Evolutionary conservation across 2,329 filamentous ascomycete species (phyloP).

Genomic region (Biscogniauxia mediterranea): DNA sequence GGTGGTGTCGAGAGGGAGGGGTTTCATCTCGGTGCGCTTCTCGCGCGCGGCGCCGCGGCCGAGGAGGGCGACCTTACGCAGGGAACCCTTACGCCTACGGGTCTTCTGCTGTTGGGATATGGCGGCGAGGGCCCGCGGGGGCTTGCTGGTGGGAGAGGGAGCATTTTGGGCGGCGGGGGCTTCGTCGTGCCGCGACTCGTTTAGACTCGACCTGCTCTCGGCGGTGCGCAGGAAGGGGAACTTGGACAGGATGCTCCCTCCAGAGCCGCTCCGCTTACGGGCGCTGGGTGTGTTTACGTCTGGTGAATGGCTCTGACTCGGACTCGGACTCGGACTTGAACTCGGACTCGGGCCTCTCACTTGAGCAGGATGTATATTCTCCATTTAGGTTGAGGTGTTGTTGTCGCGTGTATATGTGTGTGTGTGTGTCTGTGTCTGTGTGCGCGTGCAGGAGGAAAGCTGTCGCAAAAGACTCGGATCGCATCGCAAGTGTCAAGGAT

Average conservation of each 20-base stretch:
- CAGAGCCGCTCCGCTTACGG: conserved; percentile 56
- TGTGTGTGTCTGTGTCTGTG: conserved; percentile 12
- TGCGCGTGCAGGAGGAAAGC: conserved; percentile 1
- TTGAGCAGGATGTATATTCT: conserved; percentile 30
- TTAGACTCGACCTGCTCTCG: conserved; percentile 29
- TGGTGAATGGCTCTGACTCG: conserved; percentile 17
- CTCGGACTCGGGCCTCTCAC: conserved; percentile 21
- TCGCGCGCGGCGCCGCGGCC: conserved; percentile 68
- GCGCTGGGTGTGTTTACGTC: conserved; percentile 23
- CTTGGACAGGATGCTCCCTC: conserved; percentile 64
- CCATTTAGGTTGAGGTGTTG: conserved; percentile 23
- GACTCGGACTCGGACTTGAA: no score
- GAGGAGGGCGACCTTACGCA: conserved; percentile 82
- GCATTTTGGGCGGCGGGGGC: conserved; percentile 14
- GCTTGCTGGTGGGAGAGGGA: conserved; percentile 16
- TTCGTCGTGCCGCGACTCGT: conserved; percentile 27
- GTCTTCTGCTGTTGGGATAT: conserved; percentile 48
- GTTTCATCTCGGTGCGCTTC: conserved; percentile 48
- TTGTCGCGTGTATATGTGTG: conserved; percentile 15
- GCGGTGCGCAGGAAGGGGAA: conserved; percentile 64
- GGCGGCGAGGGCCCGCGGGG: conserved; percentile 32
- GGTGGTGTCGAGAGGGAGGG: conserved; percentile 42
- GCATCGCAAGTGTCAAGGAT: background rate
- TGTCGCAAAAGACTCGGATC: conserved; percentile 9
- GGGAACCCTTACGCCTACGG: conserved; percentile 75